phyloP scores from a whole-genome alignment of 2,329 filamentous ascomycete genomes.

The Madurella fahalii region DNA sequence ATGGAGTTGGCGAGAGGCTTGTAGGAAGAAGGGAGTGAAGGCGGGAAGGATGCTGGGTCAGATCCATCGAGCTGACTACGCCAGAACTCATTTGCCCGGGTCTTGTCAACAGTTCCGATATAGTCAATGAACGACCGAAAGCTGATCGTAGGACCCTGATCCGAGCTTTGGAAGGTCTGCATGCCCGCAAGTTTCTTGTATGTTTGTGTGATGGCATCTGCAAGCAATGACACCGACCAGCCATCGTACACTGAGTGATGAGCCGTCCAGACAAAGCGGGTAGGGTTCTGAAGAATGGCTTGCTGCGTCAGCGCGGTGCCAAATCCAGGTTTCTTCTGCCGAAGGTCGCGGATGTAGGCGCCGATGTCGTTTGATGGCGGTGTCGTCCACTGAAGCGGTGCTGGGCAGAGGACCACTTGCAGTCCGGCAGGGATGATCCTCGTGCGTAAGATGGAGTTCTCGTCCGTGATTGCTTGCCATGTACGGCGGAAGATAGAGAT shows the following conservation, averaged over 20 bases:
- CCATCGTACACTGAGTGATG: conserved; percentile 23
- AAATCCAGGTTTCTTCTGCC: conserved; percentile 7
- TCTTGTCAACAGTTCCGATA: conserved; percentile 3
- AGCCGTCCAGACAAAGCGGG: conserved; percentile 12
- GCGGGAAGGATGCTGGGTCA: conserved; percentile 8
- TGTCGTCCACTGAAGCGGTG: conserved; percentile 5
- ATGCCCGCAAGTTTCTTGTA: conserved; percentile 4
- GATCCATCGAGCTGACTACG: neutral
- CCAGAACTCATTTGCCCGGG: conserved; percentile 10
- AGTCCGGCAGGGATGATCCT: conserved; percentile 3
- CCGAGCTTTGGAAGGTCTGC: neutral
- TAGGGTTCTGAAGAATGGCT: conserved; percentile 7
- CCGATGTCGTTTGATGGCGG: neutral
- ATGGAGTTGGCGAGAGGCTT: conserved; percentile 7
- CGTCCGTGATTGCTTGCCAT: neutral
- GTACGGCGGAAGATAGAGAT: neutral
- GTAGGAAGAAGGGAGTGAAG: conserved; percentile 4
- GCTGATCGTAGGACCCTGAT: neutral
- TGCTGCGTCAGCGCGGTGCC: conserved; percentile 10
- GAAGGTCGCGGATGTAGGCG: conserved; percentile 2
- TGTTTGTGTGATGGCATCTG: conserved; percentile 1
- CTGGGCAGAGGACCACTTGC: conserved; percentile 6
- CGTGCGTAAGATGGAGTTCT: conserved; percentile 4
- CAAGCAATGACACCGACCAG: conserved; percentile 12
- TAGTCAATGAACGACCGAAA: conserved; percentile 16